Base-by-base conservation (phyloP, 495 filamentous ascomycete species). In the Cenococcum geophilum region DNA sequence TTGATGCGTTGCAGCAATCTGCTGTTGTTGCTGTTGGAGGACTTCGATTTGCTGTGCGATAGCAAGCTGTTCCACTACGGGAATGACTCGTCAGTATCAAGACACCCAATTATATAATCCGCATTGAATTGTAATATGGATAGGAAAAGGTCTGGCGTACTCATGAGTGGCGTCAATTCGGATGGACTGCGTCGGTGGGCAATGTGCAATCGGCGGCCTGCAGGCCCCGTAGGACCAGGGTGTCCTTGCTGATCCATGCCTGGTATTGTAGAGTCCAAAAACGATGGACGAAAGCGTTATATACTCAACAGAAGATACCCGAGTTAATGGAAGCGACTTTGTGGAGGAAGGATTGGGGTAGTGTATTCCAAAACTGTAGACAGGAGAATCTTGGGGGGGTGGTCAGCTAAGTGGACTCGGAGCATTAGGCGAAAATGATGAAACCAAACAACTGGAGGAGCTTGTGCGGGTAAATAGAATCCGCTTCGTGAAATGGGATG, bases 1-100 rank as follows among this genome's bases (percentile, higher is more conserved):
- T 75, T 95, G 92, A 67, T 97, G 91, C 55, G 90, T 91, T 57
- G 88, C 89, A 72, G 92, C 88, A 73, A 97, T 95, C 72, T 97
- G 95, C 75, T 97, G 95, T 71, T 98, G 93, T 72, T 97, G 95
- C 73, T 95, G 91, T 76, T 98, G 93, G 66, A 98, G 83, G 75
- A 92, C 80, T 76, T 98, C 92, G 71, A 97, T 97, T 76, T 98
- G 93, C 79, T 97, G 93, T 75, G 96, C 92, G 75, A 98, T 88
- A 71, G 93, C 91, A 68, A 97, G 82, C 86, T 97, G 95, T 81
- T 97, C 93, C 90, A 96, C 69, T 74, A 67, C 67, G 65, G 69
- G 70, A 62, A 34, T 8, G 40, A 45, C 40, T 45, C 18, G 11
- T 45, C 18, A 45, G 40, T 10, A 45, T 45, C 40, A 6, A 32